A percentile compares a stretch with the other conserved stretches of the same genome.
These are phyloP conservation scores for Sclerotinia sclerotiorum DNA, from an alignment of 2,329 filamentous ascomycete genomes.

Conservation along the genomic window DNA sequence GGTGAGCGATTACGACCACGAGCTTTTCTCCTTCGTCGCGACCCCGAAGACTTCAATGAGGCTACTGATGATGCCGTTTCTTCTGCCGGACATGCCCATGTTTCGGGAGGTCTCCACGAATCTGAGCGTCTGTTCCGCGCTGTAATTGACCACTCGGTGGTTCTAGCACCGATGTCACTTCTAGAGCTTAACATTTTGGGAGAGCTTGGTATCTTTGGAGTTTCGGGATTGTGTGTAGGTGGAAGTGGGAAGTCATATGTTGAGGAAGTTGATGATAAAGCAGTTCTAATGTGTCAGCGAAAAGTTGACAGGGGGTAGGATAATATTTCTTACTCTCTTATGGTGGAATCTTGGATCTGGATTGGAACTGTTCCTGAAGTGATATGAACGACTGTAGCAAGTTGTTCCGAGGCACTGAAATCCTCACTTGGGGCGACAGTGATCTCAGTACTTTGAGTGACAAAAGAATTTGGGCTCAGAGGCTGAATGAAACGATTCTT, in stretches of 20 bases:
- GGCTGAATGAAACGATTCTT: slow-evolving; percentile 42
- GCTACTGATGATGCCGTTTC: slow-evolving; percentile 11
- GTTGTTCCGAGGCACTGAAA: slow-evolving; percentile 39
- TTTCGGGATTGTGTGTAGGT: slow-evolving; percentile 10
- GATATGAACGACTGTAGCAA: slow-evolving; percentile 44
- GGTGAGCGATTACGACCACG: slow-evolving; percentile 20
- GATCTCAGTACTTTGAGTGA: slow-evolving; percentile 46
- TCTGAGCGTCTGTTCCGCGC: slow-evolving; percentile 22
- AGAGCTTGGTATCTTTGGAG: slow-evolving; percentile 9
- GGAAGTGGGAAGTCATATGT: slow-evolving; percentile 35
- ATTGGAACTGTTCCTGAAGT: slow-evolving; percentile 30
- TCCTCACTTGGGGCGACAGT: slow-evolving; percentile 41
- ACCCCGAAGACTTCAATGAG: slow-evolving; percentile 18
- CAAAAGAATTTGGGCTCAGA: slow-evolving; percentile 46
- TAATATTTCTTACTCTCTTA: slow-evolving; percentile 25
- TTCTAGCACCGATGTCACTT: slow-evolving; percentile 22
- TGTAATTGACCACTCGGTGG: slow-evolving; percentile 24
- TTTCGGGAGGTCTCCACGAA: slow-evolving; percentile 35
- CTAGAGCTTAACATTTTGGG: slow-evolving; percentile 2
- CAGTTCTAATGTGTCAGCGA: slow-evolving; percentile 19
- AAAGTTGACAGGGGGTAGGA: neutral
- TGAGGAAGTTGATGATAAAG: slow-evolving; percentile 25
- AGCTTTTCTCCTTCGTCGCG: slow-evolving; percentile 13
- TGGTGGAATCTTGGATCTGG: slow-evolving; percentile 27
- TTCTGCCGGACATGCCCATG: slow-evolving; percentile 27